Conservation (phyloP, 805 yeast genomes). For the Ogataea kodamae region DNA sequence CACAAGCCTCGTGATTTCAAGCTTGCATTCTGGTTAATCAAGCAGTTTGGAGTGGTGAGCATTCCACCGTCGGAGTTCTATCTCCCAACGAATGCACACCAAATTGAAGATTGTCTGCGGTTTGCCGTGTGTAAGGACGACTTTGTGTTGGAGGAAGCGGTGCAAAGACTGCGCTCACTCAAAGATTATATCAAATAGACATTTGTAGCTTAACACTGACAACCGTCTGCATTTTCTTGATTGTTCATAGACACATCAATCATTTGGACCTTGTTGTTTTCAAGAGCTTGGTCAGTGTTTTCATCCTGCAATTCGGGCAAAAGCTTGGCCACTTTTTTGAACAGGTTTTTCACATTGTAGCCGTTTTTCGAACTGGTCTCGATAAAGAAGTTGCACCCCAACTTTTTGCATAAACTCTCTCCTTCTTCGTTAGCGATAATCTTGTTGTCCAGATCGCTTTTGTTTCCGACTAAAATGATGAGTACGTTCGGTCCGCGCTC, state of each 20-base stretch:
- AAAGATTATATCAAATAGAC: constrained; percentile 50
- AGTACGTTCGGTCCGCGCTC: constrained; percentile 91
- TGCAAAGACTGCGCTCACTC: constrained; percentile 63
- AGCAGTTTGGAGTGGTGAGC: constrained; percentile 89
- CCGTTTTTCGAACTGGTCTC: constrained; percentile 96
- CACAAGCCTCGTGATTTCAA: constrained; percentile 80
- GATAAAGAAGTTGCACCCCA: constrained; percentile 76
- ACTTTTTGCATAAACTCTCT: constrained; percentile 63
- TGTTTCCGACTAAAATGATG: constrained; percentile 88
- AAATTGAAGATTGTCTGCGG: constrained; percentile 81
- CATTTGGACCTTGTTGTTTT: constrained; percentile 34
- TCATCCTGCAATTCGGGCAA: constrained; percentile 68
- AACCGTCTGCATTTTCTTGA: constrained; percentile 32
- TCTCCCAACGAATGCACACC: constrained; percentile 61
- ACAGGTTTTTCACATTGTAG: constrained; percentile 84
- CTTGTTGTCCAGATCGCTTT: constrained; percentile 80
- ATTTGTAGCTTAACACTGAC: constrained; percentile 36
- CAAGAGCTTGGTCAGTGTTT: constrained; percentile 24
- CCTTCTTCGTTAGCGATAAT: constrained; percentile 85
- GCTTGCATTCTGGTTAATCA: constrained; percentile 88
- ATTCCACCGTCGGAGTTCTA: constrained; percentile 98
- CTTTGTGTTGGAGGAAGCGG: constrained; percentile 75
- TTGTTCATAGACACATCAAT: constrained; percentile 41
- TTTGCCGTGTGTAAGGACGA: constrained; percentile 97
- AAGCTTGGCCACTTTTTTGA: constrained; percentile 86